These are phyloP conservation scores for Noccaea caerulescens DNA, from an alignment of 345 rosid species.

Conservation along the genomic window DNA sequence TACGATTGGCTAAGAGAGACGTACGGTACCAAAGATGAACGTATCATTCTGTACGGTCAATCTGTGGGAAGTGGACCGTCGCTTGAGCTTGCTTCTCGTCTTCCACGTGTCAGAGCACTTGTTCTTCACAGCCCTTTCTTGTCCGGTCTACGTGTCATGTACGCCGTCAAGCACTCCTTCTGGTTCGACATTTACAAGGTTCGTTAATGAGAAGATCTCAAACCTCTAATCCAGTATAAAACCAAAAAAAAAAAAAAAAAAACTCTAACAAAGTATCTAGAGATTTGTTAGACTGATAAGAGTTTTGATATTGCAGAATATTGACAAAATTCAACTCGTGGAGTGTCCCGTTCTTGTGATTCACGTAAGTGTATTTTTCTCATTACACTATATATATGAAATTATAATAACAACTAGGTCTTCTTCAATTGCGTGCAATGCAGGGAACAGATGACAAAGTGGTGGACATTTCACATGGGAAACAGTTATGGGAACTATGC, in stretches of 20 bases:
- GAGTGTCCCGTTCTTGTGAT: slow-evolving; percentile 87
- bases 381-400: not conserved
- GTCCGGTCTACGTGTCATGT: slow-evolving; percentile 89
- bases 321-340: slow-evolving; percentile 76
- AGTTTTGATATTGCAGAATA: slow-evolving; percentile 53
- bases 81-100: slow-evolving; percentile 67
- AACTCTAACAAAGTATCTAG: not conserved
- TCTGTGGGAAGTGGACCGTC: slow-evolving; percentile 93
- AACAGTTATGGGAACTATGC: slow-evolving; percentile 80
- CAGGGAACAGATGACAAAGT: slow-evolving; percentile 91
- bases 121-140: slow-evolving; percentile 84
- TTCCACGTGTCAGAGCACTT: slow-evolving; percentile 70
- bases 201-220: not conserved
- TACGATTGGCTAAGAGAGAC: slow-evolving; percentile 68
- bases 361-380: slow-evolving; percentile 60
- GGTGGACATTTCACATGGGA: slow-evolving; percentile 84
- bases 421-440: slow-evolving; percentile 1
- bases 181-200: slow-evolving; percentile 95
- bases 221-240: not conserved
- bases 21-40: slow-evolving; percentile 68
- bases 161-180: slow-evolving; percentile 72
- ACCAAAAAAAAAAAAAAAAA: too few relatives aligned
- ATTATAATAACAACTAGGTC: not conserved
- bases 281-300: slow-evolving; percentile 8
- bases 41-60: slow-evolving; percentile 78